Conservation (phyloP, 2,329 filamentous ascomycete species). For the Curvularia sp. region DNA sequence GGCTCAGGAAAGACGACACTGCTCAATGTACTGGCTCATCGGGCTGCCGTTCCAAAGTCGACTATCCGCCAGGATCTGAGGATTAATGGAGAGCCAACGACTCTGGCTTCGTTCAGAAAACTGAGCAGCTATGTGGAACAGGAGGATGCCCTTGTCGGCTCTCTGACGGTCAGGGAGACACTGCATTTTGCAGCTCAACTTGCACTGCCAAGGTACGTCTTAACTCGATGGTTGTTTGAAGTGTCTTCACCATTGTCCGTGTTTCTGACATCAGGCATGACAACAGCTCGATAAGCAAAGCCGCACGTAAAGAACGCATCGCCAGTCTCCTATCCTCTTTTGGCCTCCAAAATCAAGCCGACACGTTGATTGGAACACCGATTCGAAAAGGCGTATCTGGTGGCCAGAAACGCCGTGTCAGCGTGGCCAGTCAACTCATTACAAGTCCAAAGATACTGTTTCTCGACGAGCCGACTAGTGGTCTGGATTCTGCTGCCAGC, state of each 20-base stretch:
- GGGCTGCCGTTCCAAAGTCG: conserved; percentile 61
- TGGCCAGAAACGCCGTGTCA: conserved; percentile 81
- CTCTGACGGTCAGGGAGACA: conserved; percentile 80
- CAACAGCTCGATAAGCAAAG: conserved; percentile 58
- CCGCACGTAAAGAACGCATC: conserved; percentile 68
- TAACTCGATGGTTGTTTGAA: background rate
- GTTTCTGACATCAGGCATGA: background rate
- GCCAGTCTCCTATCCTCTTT: conserved; percentile 73
- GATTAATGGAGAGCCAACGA: conserved; percentile 67
- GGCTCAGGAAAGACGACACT: conserved; percentile 81
- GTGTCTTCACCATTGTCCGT: background rate
- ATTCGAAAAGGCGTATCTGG: conserved; percentile 84
- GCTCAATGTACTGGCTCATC: conserved; percentile 77
- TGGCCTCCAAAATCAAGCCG: conserved; percentile 71
- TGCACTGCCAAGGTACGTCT: conserved; percentile 54
- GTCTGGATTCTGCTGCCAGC: conserved; percentile 78
- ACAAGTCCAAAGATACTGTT: conserved; percentile 83
- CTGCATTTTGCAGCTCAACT: conserved; percentile 78
- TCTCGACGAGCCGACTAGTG: conserved; percentile 83
- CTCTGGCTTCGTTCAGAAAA: conserved; percentile 64
- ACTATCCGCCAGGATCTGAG: conserved; percentile 62
- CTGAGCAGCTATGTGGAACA: conserved; percentile 85
- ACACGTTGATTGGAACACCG: conserved; percentile 79
- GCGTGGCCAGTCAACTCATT: conserved; percentile 81
- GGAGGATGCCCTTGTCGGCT: conserved; percentile 83